These are phyloP conservation scores for Sphaerulina populicola DNA, from an alignment of 2,329 filamentous ascomycete genomes.

Conservation along the genomic window DNA sequence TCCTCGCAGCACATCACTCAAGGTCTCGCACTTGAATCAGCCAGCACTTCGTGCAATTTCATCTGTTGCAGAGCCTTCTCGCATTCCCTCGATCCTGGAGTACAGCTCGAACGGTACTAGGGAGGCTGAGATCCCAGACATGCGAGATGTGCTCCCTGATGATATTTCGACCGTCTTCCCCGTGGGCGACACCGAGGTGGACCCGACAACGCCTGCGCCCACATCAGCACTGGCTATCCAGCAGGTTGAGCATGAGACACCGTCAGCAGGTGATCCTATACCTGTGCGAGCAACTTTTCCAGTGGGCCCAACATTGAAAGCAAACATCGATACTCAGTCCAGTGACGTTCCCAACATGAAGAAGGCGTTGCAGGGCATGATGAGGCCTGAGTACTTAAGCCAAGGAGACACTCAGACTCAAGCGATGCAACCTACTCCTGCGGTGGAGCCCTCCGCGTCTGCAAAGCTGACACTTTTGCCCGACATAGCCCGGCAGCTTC, in stretches of 20 bases:
- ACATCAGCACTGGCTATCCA: conserved; percentile 2
- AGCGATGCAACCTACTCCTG: neutral
- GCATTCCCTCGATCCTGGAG: conserved; percentile 10
- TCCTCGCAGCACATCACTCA: conserved; percentile 16
- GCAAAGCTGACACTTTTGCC: conserved; percentile 13
- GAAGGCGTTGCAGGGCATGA: conserved; percentile 22
- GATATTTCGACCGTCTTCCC: neutral
- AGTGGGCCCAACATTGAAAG: neutral
- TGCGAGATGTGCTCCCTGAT: neutral
- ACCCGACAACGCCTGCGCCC: conserved; percentile 4
- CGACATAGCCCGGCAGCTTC: conserved; percentile 9
- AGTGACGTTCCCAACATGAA: conserved; percentile 23
- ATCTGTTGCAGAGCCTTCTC: conserved; percentile 1
- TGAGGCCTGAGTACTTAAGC: conserved; percentile 26
- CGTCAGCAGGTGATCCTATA: neutral
- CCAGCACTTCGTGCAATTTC: conserved; percentile 5
- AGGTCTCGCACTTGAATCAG: conserved; percentile 17
- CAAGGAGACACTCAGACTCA: conserved; percentile 31
- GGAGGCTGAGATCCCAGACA: conserved; percentile 1
- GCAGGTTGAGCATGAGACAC: neutral
- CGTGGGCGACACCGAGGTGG: conserved; percentile 3
- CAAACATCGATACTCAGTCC: conserved; percentile 20
- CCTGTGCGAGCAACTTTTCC: neutral
- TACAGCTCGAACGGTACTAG: conserved; percentile 2
- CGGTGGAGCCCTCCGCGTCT: neutral